Base-by-base conservation (phyloP, 306 rosid species). In the Malus sylvestris region DNA sequence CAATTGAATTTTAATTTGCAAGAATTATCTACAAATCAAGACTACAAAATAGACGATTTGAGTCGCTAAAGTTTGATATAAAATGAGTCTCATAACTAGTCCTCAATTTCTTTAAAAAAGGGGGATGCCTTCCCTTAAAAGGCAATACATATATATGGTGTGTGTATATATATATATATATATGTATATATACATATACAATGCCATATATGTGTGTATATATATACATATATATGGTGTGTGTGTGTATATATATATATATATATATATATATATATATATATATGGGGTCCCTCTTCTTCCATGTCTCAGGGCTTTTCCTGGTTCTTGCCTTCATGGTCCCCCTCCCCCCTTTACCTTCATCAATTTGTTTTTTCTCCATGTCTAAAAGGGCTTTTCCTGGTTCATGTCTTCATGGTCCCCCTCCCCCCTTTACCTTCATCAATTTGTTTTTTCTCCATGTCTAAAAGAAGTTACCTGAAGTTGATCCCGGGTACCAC, bases 201-300 rank as follows among this genome's bases (percentile, higher is more conserved):
- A 23, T 23, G 25, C 25, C 25, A 23, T 23, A 23, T 23, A 23
- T 23, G 25, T 23, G 25, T 23, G 25, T 23, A 23, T 23, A 23
- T 23, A 23, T 23, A 32, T 32, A 32, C 33, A 32, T 32, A 32
- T 4, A 32, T 32, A 32, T 33, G 35, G 6, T 4, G 35, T 32
- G 35, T 5, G 27, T 30, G 0, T 32, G 0, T 33, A 5, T 33
- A 0, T 33, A 5, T 33, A 1, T 76, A 73, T 68, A 32, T 33
- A 1, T 33, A 5, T 33, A 1, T 76, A 73, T 68, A 32, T 71
- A n/a, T 32, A 0, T 32, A 32, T 33, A 1, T 33, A 5, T 33
- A 1, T 76, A 73, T 68, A 32, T 71, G 68, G 73, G 91, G 93
- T 73, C 91, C 91, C 83, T 73, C 46, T 58, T 61, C 70, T 71